phyloP scores from a whole-genome alignment of 2,329 filamentous ascomycete species.

The Pseudogymnoascus sp. region DNA sequence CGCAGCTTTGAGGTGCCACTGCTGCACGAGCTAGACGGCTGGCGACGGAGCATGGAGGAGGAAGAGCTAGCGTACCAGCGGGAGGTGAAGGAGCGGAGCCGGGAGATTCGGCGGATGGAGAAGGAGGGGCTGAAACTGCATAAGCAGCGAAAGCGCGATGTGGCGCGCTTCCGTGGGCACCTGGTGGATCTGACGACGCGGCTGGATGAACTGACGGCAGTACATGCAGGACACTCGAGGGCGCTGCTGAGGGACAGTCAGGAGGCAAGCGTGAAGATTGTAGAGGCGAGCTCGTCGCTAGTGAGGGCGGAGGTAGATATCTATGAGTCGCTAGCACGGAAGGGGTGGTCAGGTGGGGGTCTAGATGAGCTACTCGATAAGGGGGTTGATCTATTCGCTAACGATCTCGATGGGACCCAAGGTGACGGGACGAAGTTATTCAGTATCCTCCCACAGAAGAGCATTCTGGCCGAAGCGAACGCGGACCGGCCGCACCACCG shows the following conservation, averaged over 20 bases:
- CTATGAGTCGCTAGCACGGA: conserved; percentile 56
- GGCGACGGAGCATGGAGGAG: conserved; percentile 54
- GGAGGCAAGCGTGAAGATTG: conserved; percentile 52
- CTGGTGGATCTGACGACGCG: conserved; percentile 54
- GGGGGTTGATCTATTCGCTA: conserved; percentile 52
- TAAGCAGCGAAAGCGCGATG: conserved; percentile 48
- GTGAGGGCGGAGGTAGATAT: conserved; percentile 63
- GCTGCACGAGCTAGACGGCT: conserved; percentile 60
- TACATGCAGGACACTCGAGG: conserved; percentile 53
- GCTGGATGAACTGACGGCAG: conserved; percentile 52
- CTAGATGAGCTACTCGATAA: conserved; percentile 58
- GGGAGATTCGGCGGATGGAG: conserved; percentile 55
- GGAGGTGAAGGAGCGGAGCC: conserved; percentile 44
- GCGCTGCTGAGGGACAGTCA: conserved; percentile 54
- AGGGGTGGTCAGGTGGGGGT: conserved; percentile 59
- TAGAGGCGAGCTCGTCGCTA: conserved; percentile 56
- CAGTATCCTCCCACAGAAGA: conserved; percentile 55
- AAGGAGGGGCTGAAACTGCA: conserved; percentile 57
- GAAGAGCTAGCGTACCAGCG: conserved; percentile 53
- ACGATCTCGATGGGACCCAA: conserved; percentile 24
- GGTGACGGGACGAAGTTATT: conserved; percentile 45
- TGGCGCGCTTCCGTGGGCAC: conserved; percentile 53
- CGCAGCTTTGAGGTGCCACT: conserved; percentile 59
- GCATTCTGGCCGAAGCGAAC: conserved; percentile 47
- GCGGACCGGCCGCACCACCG: conserved; percentile 28